Conservation (phyloP, 768 basidiomycete species). For the Auriscalpium orientale region DNA sequence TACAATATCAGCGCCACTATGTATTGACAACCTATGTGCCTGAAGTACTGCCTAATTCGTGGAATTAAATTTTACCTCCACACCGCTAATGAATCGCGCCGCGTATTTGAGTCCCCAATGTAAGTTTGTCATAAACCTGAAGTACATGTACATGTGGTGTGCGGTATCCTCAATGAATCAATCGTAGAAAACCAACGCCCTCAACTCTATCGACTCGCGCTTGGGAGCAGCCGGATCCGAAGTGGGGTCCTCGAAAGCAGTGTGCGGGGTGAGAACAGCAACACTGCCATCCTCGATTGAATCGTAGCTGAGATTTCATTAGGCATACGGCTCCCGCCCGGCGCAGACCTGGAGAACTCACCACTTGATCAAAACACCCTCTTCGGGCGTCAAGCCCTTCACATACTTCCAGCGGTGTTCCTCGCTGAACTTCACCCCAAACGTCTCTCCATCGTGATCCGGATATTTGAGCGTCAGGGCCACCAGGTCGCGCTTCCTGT, state of each 20-base stretch:
- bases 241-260: slow-evolving; percentile 48
- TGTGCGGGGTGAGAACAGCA: slow-evolving; percentile 53
- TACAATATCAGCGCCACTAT: too few species aligned
- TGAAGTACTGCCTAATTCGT: too few species aligned
- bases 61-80: too few species aligned
- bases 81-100: too few species aligned
- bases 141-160: background rate
- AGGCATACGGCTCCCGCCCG: background rate
- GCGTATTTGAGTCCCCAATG: too few species aligned
- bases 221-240: slow-evolving; percentile 42
- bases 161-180: slow-evolving; percentile 4
- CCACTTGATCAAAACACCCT: slow-evolving; percentile 43
- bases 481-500: slow-evolving; percentile 30
- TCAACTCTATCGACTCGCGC: slow-evolving; percentile 54
- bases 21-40: too few species aligned
- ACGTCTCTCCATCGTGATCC: slow-evolving; percentile 38
- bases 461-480: slow-evolving; percentile 33
- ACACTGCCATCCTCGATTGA: slow-evolving; percentile 34
- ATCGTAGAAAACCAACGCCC: slow-evolving; percentile 60
- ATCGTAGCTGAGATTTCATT: slow-evolving; percentile 22
- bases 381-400: slow-evolving; percentile 36
- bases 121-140: too few species aligned
- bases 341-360: slow-evolving; percentile 12
- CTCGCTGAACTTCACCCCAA: slow-evolving; percentile 30
- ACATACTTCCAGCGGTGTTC: slow-evolving; percentile 39